Evolutionary conservation across 1,284 basidiomycete genomes (phyloP), one percentile per base, ranked within the genome.

Genomic region (Irpex sp.): DNA sequence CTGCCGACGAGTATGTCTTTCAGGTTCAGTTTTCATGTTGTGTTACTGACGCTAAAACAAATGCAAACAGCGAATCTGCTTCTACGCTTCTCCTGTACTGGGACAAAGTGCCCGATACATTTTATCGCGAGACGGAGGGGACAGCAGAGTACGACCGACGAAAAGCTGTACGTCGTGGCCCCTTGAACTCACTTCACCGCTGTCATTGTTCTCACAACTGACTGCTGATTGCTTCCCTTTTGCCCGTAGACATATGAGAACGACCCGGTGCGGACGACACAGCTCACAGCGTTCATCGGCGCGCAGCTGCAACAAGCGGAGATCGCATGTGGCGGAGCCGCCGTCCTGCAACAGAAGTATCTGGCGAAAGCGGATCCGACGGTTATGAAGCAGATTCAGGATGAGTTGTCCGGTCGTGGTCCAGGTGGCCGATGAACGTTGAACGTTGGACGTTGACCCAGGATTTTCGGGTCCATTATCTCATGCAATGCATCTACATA

Each of bases 131-230:
- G 16, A 80, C 82, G 8, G 80, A 88, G 71, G 84, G 80, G 3
- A 90, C 87, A 0, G 75, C 82, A 6, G 91, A 93, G 70, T 86
- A 87, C 67, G 77, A 79, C 36, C 86, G 91, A 54, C 82, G 90
- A 53, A 84, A 84, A 77, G 74, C 76, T 63, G 91, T 92, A 72
- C 52, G 81, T 74, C 28, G 4, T 28, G 5, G 4, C 4, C 2
- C 28, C 28, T 0, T 16, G 16, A 42, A 42, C 39, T 42, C 39
- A 42, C 39, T 59, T 48, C 23, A 47, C 16, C 52, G 56, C 37
- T 23, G 23, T 23, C 23, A 57, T 58, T 19, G 10, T 8, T 51
- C 53, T 42, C 37, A 56, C 12, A 0, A 61, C 36, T 64, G 28
- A 23, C 62, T 56, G 28, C 39, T 62, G 62, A 16, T 62, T 49